phyloP scores from a whole-genome alignment of 1,284 basidiomycete genomes.

The Spongispora temasekensis region DNA sequence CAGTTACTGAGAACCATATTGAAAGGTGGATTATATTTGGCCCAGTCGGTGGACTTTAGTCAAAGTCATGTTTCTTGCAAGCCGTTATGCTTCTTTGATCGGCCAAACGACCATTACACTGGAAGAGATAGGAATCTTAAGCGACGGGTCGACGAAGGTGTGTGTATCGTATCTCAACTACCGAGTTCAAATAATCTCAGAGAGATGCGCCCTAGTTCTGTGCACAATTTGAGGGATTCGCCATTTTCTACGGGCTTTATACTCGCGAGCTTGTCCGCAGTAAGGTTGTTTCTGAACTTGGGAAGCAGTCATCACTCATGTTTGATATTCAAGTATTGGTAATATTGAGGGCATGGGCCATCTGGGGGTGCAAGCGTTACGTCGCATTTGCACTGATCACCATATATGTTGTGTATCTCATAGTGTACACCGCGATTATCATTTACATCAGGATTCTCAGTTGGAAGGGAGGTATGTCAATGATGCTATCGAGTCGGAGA shows the following conservation, averaged over 20 bases:
- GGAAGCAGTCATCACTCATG: not conserved
- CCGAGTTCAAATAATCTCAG: not conserved
- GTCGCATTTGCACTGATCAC: not conserved
- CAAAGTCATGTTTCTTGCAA: conserved; percentile 16
- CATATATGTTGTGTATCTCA: not conserved
- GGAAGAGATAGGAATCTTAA: not conserved
- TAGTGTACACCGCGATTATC: not conserved
- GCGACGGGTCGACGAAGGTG: not conserved
- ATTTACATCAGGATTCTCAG: too few relatives aligned
- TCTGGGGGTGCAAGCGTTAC: not conserved
- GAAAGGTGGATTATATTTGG: conserved; percentile 18
- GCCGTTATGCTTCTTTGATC: conserved; percentile 15
- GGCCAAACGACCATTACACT: conserved; percentile 3
- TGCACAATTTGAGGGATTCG: too few relatives aligned
- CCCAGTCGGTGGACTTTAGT: conserved; percentile 5
- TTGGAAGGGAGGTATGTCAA: not conserved
- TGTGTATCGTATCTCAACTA: not conserved
- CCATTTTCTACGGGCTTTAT: too few relatives aligned
- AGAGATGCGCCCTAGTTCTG: not conserved
- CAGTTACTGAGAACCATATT: not conserved
- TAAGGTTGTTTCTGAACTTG: not conserved
- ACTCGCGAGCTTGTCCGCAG: not conserved
- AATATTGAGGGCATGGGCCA: not conserved
- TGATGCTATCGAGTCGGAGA: not conserved
- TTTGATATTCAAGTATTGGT: not conserved